phyloP scores from a whole-genome alignment of 2,329 filamentous ascomycete species.

The Xylaria hypoxylon region DNA sequence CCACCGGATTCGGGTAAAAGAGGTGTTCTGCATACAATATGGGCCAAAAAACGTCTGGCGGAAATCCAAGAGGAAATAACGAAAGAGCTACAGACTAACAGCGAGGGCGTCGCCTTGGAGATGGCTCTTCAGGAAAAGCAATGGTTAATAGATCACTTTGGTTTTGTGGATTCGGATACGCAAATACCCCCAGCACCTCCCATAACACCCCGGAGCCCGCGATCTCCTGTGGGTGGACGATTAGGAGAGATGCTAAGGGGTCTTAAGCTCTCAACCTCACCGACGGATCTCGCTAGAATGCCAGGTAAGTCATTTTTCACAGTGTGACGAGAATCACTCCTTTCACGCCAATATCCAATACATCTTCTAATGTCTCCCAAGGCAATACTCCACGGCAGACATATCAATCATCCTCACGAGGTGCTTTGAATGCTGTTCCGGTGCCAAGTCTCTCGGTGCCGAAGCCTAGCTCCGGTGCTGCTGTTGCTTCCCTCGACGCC shows the following conservation, averaged over 20 bases:
- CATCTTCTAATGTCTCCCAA: slow-evolving; percentile 23
- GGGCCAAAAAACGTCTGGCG: slow-evolving; percentile 84
- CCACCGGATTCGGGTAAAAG: slow-evolving; percentile 76
- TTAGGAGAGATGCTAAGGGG: slow-evolving; percentile 84
- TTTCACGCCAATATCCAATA: slow-evolving; percentile 36
- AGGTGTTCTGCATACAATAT: slow-evolving; percentile 88
- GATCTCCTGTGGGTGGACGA: slow-evolving; percentile 73
- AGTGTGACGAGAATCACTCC: slow-evolving; percentile 40
- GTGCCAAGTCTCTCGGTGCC: slow-evolving; percentile 27
- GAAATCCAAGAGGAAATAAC: slow-evolving; percentile 82
- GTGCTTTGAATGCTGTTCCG: slow-evolving; percentile 53
- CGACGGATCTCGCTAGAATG: slow-evolving; percentile 69
- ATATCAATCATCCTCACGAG: slow-evolving; percentile 27
- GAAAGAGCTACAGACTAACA: slow-evolving; percentile 76
- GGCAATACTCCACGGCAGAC: slow-evolving; percentile 29
- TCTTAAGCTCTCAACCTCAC: slow-evolving; percentile 79
- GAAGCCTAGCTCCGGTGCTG: slow-evolving; percentile 38
- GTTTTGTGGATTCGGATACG: slow-evolving; percentile 61
- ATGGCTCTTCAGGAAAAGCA: slow-evolving; percentile 86
- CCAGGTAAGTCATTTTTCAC: slow-evolving; percentile 59
- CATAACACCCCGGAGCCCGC: slow-evolving; percentile 66
- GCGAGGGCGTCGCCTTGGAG: slow-evolving; percentile 83
- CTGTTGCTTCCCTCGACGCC: slow-evolving; percentile 55
- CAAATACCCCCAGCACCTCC: slow-evolving; percentile 43
- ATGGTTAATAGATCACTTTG: slow-evolving; percentile 88